Evolutionary conservation across 192 early-diverging fungal genomes (phyloP), one percentile per base, ranked within the genome.

Genomic region (Entophlyctis luteolus): DNA sequence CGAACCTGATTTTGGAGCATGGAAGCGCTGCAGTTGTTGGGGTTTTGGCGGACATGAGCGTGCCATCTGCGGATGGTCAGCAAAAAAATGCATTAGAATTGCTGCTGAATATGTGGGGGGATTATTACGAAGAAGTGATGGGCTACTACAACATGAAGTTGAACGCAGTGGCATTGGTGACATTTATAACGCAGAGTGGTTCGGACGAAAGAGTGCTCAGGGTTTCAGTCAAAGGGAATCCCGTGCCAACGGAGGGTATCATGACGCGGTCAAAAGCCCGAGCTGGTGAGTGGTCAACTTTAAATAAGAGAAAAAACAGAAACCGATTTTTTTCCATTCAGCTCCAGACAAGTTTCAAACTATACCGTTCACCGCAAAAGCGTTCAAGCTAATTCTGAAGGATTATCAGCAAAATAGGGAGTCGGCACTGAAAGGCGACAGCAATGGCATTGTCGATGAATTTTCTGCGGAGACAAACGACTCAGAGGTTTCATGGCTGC

Each of bases 81-180:
- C 14, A 25, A 1, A 12, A 12, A 23, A 85, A 77, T 49, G 95
- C 92, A 3, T 71, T 98, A 39, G 83, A 89, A 12, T 77, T 94
- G 27, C 75, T 98, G 34, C 75, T 96, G 55, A 72, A 71, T 12
- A 72, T 79, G 2, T 98, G 95, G 95, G 86, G 86, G 69, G 91
- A 89, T n/a, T 85, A 91, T 72, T 90, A 90, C 62, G 75, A 82
- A 29, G 87, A 88, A 65, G 87, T 96, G 58, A 85, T 84, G 35
- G 95, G 95, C 18, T 88, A 88, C 53, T 93, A 91, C 59, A 84
- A 75, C 53, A 81, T 87, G 71, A 97, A 95, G 81, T 74, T 90
- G 27, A 91, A 90, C 55, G 85, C 89, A 16, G 81, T 88, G 25
- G 91, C 92, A 0, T 75, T 98, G 67, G 84, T 81, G 10, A 88